Evolutionary conservation across 2,329 filamentous ascomycete genomes (phyloP), one percentile per base, ranked within the genome.

Genomic region (Coccinonectria pachysandricola): DNA sequence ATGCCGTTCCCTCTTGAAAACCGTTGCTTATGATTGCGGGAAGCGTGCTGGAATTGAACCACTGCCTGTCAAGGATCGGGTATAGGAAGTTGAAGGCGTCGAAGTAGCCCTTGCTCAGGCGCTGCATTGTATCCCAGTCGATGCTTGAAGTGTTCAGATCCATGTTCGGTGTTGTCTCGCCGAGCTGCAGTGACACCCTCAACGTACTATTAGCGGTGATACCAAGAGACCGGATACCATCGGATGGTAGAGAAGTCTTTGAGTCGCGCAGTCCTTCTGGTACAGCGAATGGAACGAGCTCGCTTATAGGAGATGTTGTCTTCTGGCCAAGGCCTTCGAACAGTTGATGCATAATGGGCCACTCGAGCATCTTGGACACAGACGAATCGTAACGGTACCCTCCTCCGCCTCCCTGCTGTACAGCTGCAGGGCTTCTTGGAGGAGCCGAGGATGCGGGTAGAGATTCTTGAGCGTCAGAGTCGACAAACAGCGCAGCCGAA

Each of bases 71-170:
- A 42, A 77, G 54, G 19, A 77, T 60, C 1, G 72, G 72, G 38
- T 67, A 65, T 9, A 74, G 42, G 8, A 71, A 55, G 42, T 76
- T 75, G 49, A 71, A 71, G 2, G 61, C 66, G 38, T 71, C 64
- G 42, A 77, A 77, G 41, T 71, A 77, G 1, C 61, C 58, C 24
- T 65, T 66, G 31, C 60, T 60, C 19, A 71, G 54, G 13, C 54
- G 52, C 31, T 64, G 58, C 50, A 75, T 65, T 3, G 54, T 54
- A 5, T 69, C 64, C 45, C 60, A 60, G 8, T 55, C 59, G 24
- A 74, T 37, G 13, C 35, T 42, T 3, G 43, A 33, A 5, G 32
- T 30, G 9, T 20, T 42, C 1, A 39, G 24, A 14, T 32, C 35
- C n/a, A 43, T 30, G 15, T 30, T 14, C 7, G 36, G 24, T 3